phyloP scores from a whole-genome alignment of 805 yeast species.

The Cyberlindnera samutprakarnensis region DNA sequence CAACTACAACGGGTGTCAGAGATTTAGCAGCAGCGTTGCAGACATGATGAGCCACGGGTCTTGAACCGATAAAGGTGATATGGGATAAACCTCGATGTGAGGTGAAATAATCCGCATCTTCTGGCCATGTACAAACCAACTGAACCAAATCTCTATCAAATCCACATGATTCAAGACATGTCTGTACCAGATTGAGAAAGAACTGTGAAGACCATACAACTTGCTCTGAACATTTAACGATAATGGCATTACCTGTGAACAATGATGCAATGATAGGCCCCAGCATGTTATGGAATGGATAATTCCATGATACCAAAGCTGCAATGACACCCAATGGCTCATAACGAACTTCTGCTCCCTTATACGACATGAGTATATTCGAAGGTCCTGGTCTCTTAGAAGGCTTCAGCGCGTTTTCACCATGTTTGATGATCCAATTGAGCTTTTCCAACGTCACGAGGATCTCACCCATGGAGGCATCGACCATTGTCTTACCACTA shows the following conservation, averaged over 20 bases:
- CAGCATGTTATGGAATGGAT: constrained; percentile 89
- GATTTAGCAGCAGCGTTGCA: constrained; percentile 74
- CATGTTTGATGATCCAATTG: constrained; percentile 83
- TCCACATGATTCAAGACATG: constrained; percentile 67
- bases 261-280: constrained; percentile 89
- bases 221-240: constrained; percentile 91
- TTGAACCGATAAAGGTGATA: constrained; percentile 93
- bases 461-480: constrained; percentile 95
- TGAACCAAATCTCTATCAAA: constrained; percentile 81
- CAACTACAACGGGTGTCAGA: constrained; percentile 93
- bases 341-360: constrained; percentile 88
- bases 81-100: constrained; percentile 78
- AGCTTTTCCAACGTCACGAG: constrained; percentile 91
- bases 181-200: constrained; percentile 63
- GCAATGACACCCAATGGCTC: constrained; percentile 86
- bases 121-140: constrained; percentile 82
- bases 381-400: constrained; percentile 84
- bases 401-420: constrained; percentile 54
- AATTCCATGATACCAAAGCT: constrained; percentile 94
- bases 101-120: constrained; percentile 79
- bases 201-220: constrained; percentile 91
- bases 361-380: constrained; percentile 78
- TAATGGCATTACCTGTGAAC: constrained; percentile 86
- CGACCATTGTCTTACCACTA: constrained; percentile 92
- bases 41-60: constrained; percentile 87